Percentiles rank a stretch among this genome's conserved stretches.
These are phyloP conservation scores for Sporothrix pallida DNA, from an alignment of 2,329 filamentous ascomycete genomes.

Conservation along the genomic window DNA sequence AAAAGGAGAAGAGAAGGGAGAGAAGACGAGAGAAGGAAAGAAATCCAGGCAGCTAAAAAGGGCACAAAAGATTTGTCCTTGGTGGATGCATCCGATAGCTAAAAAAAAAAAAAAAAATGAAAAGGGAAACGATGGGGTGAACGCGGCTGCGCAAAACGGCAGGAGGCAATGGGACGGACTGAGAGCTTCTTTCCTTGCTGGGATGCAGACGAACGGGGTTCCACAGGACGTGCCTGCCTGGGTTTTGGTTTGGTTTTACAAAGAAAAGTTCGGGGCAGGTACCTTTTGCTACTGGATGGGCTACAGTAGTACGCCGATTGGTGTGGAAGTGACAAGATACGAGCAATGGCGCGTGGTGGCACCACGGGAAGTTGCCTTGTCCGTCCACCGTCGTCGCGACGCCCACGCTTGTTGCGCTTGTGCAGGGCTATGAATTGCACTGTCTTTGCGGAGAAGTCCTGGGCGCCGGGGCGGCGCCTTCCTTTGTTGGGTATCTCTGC, in stretches of 20 bases:
- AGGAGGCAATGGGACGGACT: constrained; percentile 8
- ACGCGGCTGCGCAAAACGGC: constrained; percentile 2
- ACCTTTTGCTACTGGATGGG: not conserved
- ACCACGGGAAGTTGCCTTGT: constrained; percentile 24
- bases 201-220: constrained; percentile 9
- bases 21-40: not conserved
- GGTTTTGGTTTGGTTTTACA: not conserved
- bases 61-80: constrained; percentile 3
- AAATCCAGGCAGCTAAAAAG: constrained; percentile 20
- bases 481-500: not conserved
- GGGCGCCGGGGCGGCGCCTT: not conserved
- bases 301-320: constrained; percentile 1
- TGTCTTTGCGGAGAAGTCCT: not conserved
- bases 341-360: constrained; percentile 13
- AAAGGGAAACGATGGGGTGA: not conserved
- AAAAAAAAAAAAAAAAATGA: constrained; percentile 14
- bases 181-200: constrained; percentile 22
- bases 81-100: constrained; percentile 23
- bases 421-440: not conserved
- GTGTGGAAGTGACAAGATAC: constrained; percentile 22
- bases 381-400: not conserved
- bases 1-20: constrained; percentile 1
- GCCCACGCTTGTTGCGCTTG: not conserved
- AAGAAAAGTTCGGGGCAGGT: not conserved
- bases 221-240: constrained; percentile 19